Conservation (phyloP, 192 early-diverging fungal genomes). For the Gigaspora rosea region DNA sequence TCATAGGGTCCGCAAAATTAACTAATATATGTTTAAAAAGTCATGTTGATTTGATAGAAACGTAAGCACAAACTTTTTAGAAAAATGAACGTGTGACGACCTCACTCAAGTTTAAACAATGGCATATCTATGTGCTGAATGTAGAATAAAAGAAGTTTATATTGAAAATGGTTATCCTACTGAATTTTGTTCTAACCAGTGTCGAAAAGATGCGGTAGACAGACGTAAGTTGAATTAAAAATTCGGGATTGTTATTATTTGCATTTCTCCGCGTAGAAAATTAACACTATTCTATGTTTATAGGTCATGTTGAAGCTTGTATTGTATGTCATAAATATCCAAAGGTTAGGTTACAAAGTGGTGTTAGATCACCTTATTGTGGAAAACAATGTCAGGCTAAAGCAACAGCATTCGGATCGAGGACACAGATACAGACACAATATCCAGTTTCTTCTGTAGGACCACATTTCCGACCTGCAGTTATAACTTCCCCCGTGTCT, state of each 20-base stretch:
- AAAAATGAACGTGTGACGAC: background rate
- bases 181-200: constrained; percentile 11
- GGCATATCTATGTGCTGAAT: background rate
- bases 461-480: background rate
- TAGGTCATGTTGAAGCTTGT: constrained; percentile 9
- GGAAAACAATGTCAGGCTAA: constrained; percentile 4
- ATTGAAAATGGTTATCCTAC: background rate
- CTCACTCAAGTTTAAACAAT: background rate
- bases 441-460: background rate
- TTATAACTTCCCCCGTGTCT: background rate
- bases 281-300: background rate
- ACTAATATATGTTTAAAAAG: too few species aligned
- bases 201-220: constrained; percentile 13
- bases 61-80: too few species aligned
- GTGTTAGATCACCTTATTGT: constrained; percentile 1
- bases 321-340: background rate
- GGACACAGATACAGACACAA: background rate
- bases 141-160: constrained; percentile 1
- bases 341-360: background rate
- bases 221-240: background rate
- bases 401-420: background rate
- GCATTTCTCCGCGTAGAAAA: background rate
- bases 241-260: background rate
- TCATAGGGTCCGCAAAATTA: too few species aligned
- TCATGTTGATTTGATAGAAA: too few species aligned